phyloP scores from a whole-genome alignment of 495 filamentous ascomycete species.

The Aspergillus carlsbadensis region DNA sequence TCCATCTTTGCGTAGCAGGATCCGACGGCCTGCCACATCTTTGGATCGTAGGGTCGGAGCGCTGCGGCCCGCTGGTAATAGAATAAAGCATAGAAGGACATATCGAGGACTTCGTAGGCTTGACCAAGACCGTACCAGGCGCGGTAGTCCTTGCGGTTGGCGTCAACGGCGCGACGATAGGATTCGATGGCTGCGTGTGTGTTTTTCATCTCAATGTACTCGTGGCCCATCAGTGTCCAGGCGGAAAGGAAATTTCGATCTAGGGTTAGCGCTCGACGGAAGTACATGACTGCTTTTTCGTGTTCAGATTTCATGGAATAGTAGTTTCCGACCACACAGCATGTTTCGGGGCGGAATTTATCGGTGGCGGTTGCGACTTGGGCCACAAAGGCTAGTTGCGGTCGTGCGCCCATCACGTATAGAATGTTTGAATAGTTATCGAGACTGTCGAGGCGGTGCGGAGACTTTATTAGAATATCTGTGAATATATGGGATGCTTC shows the following conservation, averaged over 20 bases:
- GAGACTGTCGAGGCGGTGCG: slow-evolving; percentile 83
- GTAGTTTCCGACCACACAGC: slow-evolving; percentile 96
- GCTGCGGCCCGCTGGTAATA: slow-evolving; percentile 97
- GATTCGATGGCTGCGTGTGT: slow-evolving; percentile 98
- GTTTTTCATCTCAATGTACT: slow-evolving; percentile 99
- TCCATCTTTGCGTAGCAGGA: slow-evolving; percentile 86
- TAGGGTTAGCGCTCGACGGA: slow-evolving; percentile 91
- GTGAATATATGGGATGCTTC: slow-evolving; percentile 84
- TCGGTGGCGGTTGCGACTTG: slow-evolving; percentile 87
- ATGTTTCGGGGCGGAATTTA: slow-evolving; percentile 95
- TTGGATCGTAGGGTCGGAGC: slow-evolving; percentile 86
- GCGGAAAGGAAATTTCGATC: slow-evolving; percentile 90
- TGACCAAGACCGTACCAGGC: slow-evolving; percentile 98
- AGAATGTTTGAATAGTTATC: slow-evolving; percentile 97
- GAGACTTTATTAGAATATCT: slow-evolving; percentile 72
- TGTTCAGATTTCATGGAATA: slow-evolving; percentile 90
- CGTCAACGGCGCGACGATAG: slow-evolving; percentile 92
- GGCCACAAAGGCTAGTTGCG: slow-evolving; percentile 88
- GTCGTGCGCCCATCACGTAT: slow-evolving; percentile 83
- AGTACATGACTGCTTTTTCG: slow-evolving; percentile 98
- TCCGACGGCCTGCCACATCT: slow-evolving; percentile 98
- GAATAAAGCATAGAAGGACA: slow-evolving; percentile 94
- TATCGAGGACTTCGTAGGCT: slow-evolving; percentile 96
- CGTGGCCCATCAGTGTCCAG: slow-evolving; percentile 99
- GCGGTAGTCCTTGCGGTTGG: slow-evolving; percentile 94